Evolutionary conservation across 345 rosid species (phyloP).

Genomic region (Litchi chinensis): DNA sequence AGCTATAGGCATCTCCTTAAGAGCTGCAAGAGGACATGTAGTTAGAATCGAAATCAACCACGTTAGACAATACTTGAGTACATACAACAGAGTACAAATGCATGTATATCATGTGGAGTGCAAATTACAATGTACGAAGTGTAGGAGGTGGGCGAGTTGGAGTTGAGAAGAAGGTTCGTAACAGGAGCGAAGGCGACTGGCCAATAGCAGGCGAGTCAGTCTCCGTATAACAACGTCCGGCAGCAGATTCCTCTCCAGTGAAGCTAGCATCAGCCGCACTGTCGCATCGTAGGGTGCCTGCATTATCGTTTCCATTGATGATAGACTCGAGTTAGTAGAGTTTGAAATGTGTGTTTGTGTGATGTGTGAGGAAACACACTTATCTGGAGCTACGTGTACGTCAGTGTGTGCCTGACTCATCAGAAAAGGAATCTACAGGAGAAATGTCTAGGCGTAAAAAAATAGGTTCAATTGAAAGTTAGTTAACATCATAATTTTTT

Average conservation of each 20-base stretch:
- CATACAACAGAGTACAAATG: neutral
- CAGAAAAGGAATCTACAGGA: no score
- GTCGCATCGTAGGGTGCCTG: conserved; percentile 58
- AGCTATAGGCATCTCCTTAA: conserved; percentile 82
- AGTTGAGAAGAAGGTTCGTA: conserved; percentile 56
- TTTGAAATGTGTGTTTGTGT: neutral
- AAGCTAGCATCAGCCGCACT: conserved; percentile 52
- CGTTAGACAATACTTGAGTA: no score
- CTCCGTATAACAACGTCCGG: conserved; percentile 67
- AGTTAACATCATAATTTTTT: no score
- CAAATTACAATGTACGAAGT: conserved; percentile 49
- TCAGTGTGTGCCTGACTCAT: no score
- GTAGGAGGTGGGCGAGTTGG: conserved; percentile 71
- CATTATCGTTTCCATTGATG: conserved; percentile 56
- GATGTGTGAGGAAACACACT: no score
- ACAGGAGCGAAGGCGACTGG: conserved; percentile 72
- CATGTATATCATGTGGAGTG: neutral
- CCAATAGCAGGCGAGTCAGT: conserved; percentile 67
- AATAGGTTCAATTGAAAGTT: no score
- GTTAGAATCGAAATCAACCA: no score
- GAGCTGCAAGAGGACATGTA: conserved; percentile 36
- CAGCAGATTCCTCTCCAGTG: conserved; percentile 69
- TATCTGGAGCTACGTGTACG: no score
- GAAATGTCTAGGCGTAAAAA: no score
- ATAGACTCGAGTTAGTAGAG: no score